Percentiles rank a stretch among this genome's conserved stretches.
These are phyloP conservation scores for Trichoderma sp. DNA, from an alignment of 2,329 filamentous ascomycete species.

Conservation along the genomic window DNA sequence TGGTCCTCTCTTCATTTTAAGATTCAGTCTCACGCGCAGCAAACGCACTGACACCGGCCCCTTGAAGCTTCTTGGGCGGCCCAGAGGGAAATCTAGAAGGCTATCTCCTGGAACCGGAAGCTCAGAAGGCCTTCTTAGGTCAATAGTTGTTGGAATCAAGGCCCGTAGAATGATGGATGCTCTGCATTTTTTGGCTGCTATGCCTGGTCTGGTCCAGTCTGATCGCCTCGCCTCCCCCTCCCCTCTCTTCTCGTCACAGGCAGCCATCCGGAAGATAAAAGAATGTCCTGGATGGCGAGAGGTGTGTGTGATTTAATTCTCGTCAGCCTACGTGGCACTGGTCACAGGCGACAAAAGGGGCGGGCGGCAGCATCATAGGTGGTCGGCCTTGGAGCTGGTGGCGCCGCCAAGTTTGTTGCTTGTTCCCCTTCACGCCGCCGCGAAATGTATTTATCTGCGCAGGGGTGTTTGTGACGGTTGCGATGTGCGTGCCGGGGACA, in stretches of 20 bases:
- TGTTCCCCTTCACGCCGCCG: constrained; percentile 23
- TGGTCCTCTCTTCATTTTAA: constrained; percentile 23
- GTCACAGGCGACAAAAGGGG: constrained; percentile 30
- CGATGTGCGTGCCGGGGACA: constrained; percentile 29
- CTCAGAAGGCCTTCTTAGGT: background rate
- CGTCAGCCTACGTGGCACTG: constrained; percentile 30
- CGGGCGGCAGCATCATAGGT: constrained; percentile 27
- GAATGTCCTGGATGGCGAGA: constrained; percentile 16
- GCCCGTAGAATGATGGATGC: background rate
- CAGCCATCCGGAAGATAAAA: constrained; percentile 4
- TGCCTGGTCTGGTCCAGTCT: background rate
- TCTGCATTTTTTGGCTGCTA: constrained; percentile 4
- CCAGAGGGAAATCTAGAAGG: background rate
- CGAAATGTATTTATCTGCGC: constrained; percentile 27
- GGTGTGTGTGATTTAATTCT: constrained; percentile 20
- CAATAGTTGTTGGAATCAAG: background rate
- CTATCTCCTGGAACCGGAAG: background rate
- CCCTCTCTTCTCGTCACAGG: background rate
- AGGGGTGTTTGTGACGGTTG: constrained; percentile 29
- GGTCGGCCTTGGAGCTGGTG: constrained; percentile 25
- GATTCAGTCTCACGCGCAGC: constrained; percentile 17
- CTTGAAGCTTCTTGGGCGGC: background rate
- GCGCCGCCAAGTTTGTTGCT: constrained; percentile 26
- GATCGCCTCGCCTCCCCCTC: background rate
- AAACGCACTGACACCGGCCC: constrained; percentile 7